These are phyloP conservation scores for Ganoderma meredithae DNA, from an alignment of 1,284 basidiomycete species.

Conservation along the genomic window DNA sequence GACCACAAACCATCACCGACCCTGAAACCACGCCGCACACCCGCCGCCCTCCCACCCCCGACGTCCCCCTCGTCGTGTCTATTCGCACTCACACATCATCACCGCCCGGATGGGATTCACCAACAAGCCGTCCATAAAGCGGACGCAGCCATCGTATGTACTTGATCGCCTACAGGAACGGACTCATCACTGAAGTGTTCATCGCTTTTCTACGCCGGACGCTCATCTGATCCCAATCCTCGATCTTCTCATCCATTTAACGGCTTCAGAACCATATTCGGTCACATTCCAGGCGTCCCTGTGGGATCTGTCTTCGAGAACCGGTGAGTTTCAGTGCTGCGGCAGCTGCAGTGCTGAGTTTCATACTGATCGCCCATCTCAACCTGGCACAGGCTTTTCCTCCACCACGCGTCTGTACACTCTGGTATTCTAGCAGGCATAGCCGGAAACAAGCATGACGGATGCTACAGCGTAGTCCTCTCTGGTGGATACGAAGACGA, in stretches of 20 bases:
- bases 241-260: background rate
- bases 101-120: slow-evolving; percentile 19
- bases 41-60: background rate
- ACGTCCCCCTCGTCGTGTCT: background rate
- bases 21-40: background rate
- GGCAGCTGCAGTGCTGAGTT: background rate
- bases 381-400: slow-evolving; percentile 18
- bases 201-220: background rate
- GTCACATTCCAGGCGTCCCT: slow-evolving; percentile 35
- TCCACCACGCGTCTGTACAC: slow-evolving; percentile 33
- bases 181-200: slow-evolving; percentile 4
- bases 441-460: slow-evolving; percentile 34
- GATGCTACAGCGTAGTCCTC: slow-evolving; percentile 51
- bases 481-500: slow-evolving; percentile 53
- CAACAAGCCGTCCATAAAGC: slow-evolving; percentile 23
- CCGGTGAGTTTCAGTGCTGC: slow-evolving; percentile 25
- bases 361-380: background rate
- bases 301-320: slow-evolving; percentile 35
- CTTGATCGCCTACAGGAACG: background rate
- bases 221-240: slow-evolving; percentile 7
- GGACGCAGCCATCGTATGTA: slow-evolving; percentile 21
- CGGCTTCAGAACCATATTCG: slow-evolving; percentile 30
- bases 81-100: background rate
- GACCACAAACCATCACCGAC: background rate
- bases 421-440: slow-evolving; percentile 34